Evolutionary conservation across 2,329 filamentous ascomycete species (phyloP), one percentile per base, ranked within the genome.

Genomic region (Arachnomyces sp.): DNA sequence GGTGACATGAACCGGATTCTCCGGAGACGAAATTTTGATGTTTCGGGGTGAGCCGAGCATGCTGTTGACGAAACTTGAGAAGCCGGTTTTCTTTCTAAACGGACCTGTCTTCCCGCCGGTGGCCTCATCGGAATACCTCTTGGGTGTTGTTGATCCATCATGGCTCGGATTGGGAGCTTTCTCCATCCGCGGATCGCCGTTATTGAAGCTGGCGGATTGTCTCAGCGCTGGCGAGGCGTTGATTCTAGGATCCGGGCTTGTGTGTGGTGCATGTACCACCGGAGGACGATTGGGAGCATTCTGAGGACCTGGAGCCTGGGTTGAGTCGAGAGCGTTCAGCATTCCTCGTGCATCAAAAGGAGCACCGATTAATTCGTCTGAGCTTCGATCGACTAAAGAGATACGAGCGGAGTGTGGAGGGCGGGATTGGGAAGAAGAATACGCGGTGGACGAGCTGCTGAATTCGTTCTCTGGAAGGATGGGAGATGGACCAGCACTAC

Each of bases 1-100:
- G 42, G 90, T 96, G 54, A 98, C 86, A 66, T 96, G 92, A 44
- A 96, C 88, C 36, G 92, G 92, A 56, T 98, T 96, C 65, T 95
- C 89, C 40, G 92, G 92, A 29, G 88, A 86, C n/a, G 92, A 96
- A 55, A 98, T 98, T 63, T 90, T 80, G 34, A 92, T 87, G 49
- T 88, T 86, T 64, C 89, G 86, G 39, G 86, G 88, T 28, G 88
- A 90, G 50, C 86, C 84, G 44, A 93, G 80, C 58, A 81, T 70
- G 60, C 82, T 90, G 61, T 82, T 90, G 71, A 95, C 81, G 56
- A 94, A 88, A 51, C 82, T 86, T 12, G 86, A 88, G 59, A 95
- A 87, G 43, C 86, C 87, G 38, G 84, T 85, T 70, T 93, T 94
- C 69, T 93, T 93, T 55, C 86, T 77, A 45, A 81, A 69, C 44